phyloP scores from a whole-genome alignment of 140 eudicot species.

The Erigeron philadelphicus region DNA sequence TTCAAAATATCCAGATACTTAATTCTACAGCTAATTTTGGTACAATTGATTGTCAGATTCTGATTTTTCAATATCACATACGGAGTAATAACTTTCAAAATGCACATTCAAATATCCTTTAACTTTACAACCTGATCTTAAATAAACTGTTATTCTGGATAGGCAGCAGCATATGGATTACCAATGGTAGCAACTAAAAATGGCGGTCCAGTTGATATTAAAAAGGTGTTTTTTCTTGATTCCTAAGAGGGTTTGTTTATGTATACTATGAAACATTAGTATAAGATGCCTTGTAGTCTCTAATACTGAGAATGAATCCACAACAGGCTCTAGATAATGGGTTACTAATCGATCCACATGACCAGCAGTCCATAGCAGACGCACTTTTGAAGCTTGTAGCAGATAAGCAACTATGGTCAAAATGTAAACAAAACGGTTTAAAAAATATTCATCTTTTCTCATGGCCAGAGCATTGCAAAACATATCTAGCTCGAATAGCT shows the following conservation, averaged over 20 bases:
- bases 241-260: neutral
- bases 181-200: conserved; percentile 92
- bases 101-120: neutral
- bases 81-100: neutral
- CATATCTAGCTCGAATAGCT: conserved; percentile 68
- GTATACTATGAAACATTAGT: neutral
- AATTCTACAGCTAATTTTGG: neutral
- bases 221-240: conserved; percentile 45
- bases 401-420: conserved; percentile 77
- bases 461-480: conserved; percentile 89
- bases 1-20: neutral
- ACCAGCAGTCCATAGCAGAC: conserved; percentile 73
- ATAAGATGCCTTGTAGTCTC: neutral
- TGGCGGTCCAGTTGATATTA: conserved; percentile 94
- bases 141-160: conserved; percentile 21
- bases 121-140: conserved; percentile 15
- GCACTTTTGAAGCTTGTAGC: conserved; percentile 88
- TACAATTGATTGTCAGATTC: neutral
- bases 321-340: conserved; percentile 82
- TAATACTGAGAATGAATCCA: conserved; percentile 6
- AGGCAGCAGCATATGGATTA: conserved; percentile 93
- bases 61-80: neutral
- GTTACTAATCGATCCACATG: conserved; percentile 72
- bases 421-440: conserved; percentile 66
- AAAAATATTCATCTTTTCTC: conserved; percentile 75